Conservation (phyloP, 345 rosid species). For the Barbarea vulgaris region DNA sequence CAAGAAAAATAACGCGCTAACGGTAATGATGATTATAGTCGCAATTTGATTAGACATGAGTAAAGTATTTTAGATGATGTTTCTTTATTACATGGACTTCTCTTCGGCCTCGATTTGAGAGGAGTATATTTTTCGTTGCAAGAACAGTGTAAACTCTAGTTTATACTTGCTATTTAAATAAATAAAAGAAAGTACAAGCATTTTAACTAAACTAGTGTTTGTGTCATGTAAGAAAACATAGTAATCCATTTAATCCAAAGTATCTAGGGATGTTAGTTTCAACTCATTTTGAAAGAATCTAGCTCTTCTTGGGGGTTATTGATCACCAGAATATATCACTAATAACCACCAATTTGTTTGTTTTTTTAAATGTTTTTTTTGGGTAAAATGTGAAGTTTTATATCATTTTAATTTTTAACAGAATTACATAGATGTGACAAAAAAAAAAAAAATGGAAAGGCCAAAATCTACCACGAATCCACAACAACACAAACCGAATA, state of each 20-base stretch:
- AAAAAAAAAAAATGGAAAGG: no score
- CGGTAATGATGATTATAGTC: slow-evolving; percentile 27
- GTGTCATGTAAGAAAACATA: not conserved
- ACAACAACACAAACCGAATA: no score
- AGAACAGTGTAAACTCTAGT: not conserved
- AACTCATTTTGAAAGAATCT: not conserved
- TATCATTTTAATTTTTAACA: no score
- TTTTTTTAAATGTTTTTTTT: no score
- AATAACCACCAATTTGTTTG: not conserved
- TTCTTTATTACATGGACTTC: not conserved
- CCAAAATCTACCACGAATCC: no score
- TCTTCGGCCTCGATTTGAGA: slow-evolving; percentile 11
- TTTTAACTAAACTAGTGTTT: not conserved
- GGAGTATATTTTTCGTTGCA: not conserved
- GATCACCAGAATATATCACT: not conserved
- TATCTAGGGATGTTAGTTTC: not conserved
- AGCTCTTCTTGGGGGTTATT: not conserved
- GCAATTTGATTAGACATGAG: not conserved
- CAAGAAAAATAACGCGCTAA: slow-evolving; percentile 29
- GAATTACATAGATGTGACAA: no score
- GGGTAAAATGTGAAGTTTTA: no score
- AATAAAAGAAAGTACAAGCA: not conserved
- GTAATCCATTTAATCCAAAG: no score
- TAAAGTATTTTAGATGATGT: not conserved
- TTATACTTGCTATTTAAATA: not conserved